Base-by-base conservation (phyloP, 1,284 basidiomycete species). In the Ganoderma sp. region DNA sequence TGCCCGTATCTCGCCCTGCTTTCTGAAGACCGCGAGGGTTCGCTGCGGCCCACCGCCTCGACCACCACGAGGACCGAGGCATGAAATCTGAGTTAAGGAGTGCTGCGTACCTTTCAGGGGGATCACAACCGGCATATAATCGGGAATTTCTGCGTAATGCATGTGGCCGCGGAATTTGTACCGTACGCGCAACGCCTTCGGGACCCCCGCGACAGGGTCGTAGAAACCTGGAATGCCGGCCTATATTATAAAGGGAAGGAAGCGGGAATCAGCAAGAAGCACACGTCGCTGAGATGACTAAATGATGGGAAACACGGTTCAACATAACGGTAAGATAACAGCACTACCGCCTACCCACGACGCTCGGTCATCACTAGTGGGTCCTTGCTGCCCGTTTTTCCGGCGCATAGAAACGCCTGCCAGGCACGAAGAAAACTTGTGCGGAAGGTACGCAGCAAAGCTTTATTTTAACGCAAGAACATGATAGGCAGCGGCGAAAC, bases 91-190 rank as follows among this genome's bases (percentile, higher is more conserved):
- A 34, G 25, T 32, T 39, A 17, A 60, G 42, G 52, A 62, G 59
- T 25, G 65, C 72, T 78, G 58, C 88, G 77, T 77, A 90, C 90
- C 90, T 84, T 88, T 83, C 76, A 96, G 83, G 59, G 95, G 96
- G 64, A 95, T 83, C 34, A 94, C 89, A 32, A 95, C 84, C 39
- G 90, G 84, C 54, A 85, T 79, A 75, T 83, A 81, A 80, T 97
- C 95, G 73, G 87, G 87, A 69, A 94, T 88, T 73, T 90, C 88
- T 70, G 89, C 89, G 78, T 92, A 90, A 78, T 97, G 95, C 79
- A 84, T 74, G 69, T 84, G 84, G 52, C 88, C 90, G 70, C 87
- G 85, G 84, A 97, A 98, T 59, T 86, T 80, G 80, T 97, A 97
- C 56, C 88, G 85, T 59, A 97, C 84, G 39, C 87, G 81, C 62